Conservation (phyloP, 768 basidiomycete species). For the Xanthoconium purpureum region DNA sequence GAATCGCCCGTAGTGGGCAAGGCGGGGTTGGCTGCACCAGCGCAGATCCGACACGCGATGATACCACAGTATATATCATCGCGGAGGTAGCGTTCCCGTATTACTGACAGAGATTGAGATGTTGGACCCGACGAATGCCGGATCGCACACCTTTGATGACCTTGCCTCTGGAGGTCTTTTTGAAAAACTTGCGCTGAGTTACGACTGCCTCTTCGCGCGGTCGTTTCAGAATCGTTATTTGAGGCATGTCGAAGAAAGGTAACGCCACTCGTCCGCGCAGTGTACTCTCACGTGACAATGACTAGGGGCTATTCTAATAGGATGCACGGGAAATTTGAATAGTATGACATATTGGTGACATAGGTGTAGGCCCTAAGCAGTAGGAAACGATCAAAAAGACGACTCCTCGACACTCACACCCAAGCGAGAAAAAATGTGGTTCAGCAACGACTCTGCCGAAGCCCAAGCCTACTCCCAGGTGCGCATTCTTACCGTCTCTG, state of each 20-base stretch:
- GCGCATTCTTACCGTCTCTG: background rate
- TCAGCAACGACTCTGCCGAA: constrained; percentile 22
- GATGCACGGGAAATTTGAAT: too few relatives aligned
- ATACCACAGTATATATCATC: constrained; percentile 90
- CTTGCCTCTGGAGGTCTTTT: constrained; percentile 91
- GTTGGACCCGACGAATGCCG: background rate
- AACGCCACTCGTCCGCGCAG: background rate
- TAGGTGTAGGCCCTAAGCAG: too few relatives aligned
- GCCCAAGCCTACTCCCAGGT: constrained; percentile 22
- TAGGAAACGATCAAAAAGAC: too few relatives aligned
- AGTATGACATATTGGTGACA: too few relatives aligned
- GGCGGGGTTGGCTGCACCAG: constrained; percentile 35
- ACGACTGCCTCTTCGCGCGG: constrained; percentile 66
- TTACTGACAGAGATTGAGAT: constrained; percentile 46
- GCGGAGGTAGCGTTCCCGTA: constrained; percentile 91
- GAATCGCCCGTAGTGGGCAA: constrained; percentile 61
- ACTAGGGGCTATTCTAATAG: too few relatives aligned
- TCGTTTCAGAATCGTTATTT: constrained; percentile 74
- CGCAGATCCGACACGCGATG: constrained; percentile 62
- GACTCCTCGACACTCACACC: too few relatives aligned
- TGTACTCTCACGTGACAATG: constrained; percentile 8
- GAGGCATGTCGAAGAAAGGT: constrained; percentile 34
- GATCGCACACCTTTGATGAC: constrained; percentile 76
- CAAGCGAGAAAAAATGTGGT: constrained; percentile 20
- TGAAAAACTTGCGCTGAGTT: constrained; percentile 91